Conservation (phyloP, 805 yeast species). For the Kuraishia piskuri region DNA sequence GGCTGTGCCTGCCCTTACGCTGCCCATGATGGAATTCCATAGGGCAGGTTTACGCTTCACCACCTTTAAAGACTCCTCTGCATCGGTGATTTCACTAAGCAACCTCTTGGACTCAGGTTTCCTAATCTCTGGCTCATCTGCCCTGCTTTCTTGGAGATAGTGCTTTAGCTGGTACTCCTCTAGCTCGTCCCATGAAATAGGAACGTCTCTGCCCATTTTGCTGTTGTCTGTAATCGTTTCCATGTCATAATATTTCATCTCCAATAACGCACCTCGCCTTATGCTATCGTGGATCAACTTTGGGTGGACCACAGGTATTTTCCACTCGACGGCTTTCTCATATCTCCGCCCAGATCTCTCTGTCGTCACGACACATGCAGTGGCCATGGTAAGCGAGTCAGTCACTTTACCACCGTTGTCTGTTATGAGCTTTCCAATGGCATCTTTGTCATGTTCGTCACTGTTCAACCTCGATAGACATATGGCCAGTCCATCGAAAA, state of each 20-base stretch:
- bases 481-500: constrained; percentile 35
- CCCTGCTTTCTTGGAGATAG: not conserved
- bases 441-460: constrained; percentile 10
- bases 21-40: constrained; percentile 9
- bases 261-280: constrained; percentile 33
- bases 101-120: not conserved
- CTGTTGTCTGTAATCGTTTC: constrained; percentile 3
- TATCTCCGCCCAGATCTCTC: constrained; percentile 43
- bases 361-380: constrained; percentile 39
- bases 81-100: not conserved
- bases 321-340: constrained; percentile 44
- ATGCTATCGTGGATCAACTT: constrained; percentile 38
- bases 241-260: constrained; percentile 30
- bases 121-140: not conserved
- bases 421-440: constrained; percentile 25
- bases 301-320: constrained; percentile 42
- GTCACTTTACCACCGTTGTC: constrained; percentile 43
- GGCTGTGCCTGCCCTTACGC: constrained; percentile 1
- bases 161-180: not conserved
- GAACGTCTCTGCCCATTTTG: not conserved
- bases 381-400: constrained; percentile 37
- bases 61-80: constrained; percentile 4
- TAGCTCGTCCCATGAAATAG: not conserved
- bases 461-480: constrained; percentile 34
- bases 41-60: constrained; percentile 3